Evolutionary conservation across 2,329 filamentous ascomycete species (phyloP).

Genomic region (Hyphodiscus sp.): DNA sequence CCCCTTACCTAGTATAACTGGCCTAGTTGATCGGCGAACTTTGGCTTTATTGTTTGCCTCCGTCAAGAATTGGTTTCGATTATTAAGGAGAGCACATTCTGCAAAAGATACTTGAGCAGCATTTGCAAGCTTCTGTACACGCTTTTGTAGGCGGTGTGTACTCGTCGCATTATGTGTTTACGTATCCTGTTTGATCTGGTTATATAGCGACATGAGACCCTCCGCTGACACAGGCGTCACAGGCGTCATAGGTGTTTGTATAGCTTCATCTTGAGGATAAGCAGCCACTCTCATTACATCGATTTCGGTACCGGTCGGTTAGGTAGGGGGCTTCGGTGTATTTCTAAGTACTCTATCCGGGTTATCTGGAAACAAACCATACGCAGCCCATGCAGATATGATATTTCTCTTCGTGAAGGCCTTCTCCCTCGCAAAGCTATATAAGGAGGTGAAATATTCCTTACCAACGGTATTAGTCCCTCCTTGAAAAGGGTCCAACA

Average conservation of each 20-base stretch:
- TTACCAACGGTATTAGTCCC: no score
- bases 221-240: conserved; percentile 25
- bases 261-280: conserved; percentile 4
- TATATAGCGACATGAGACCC: conserved; percentile 17
- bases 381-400: conserved; percentile 20
- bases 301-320: conserved; percentile 1
- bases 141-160: neutral
- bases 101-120: conserved; percentile 20
- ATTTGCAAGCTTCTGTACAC: neutral
- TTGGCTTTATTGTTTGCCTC: conserved; percentile 7
- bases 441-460: conserved; percentile 8
- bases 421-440: conserved; percentile 2
- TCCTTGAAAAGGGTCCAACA: no score
- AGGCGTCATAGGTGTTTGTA: conserved; percentile 29
- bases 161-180: neutral
- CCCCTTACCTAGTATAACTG: conserved; percentile 1
- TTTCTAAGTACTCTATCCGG: conserved; percentile 10
- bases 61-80: conserved; percentile 23
- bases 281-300: neutral
- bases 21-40: conserved; percentile 4
- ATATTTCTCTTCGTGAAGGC: conserved; percentile 27
- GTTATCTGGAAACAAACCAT: conserved; percentile 12
- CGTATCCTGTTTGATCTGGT: conserved; percentile 21
- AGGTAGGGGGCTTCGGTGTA: conserved; percentile 5
- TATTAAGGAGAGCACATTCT: conserved; percentile 21